A percentile compares a stretch with the other conserved stretches of the same genome.
Evolutionary conservation across 495 filamentous ascomycete species (phyloP).

Genomic region (Neurospora terricola): DNA sequence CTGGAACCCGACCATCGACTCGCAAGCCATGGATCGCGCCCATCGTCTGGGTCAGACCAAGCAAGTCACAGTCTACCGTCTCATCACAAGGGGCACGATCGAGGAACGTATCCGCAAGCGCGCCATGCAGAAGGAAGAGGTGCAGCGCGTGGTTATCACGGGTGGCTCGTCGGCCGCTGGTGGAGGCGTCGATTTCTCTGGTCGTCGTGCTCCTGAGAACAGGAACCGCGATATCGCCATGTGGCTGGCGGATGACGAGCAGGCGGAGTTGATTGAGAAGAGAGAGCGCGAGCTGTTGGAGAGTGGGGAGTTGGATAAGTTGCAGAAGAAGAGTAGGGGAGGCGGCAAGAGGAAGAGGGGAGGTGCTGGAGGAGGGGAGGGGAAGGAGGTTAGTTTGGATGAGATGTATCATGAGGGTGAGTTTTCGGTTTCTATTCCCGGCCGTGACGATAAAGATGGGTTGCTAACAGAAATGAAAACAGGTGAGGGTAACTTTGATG

Average conservation of each 20-base stretch:
- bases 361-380: slow-evolving; percentile 23
- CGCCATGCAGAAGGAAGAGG: slow-evolving; percentile 96
- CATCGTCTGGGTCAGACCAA: slow-evolving; percentile 94
- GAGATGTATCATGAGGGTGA: slow-evolving; percentile 98
- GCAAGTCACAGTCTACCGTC: slow-evolving; percentile 93
- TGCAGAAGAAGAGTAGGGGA: slow-evolving; percentile 47
- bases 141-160: slow-evolving; percentile 96
- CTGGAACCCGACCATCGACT: slow-evolving; percentile 99
- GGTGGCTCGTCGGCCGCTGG: slow-evolving; percentile 52
- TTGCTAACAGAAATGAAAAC: slow-evolving; percentile 9
- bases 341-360: slow-evolving; percentile 23
- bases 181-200: slow-evolving; percentile 81
- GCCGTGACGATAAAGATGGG: not conserved
- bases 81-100: slow-evolving; percentile 95
- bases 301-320: slow-evolving; percentile 49
- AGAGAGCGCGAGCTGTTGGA: slow-evolving; percentile 75
- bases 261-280: slow-evolving; percentile 80
- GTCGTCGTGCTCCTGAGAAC: slow-evolving; percentile 70
- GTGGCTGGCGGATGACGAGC: slow-evolving; percentile 94
- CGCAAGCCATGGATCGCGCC: slow-evolving; percentile 96
- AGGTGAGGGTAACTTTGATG: slow-evolving; percentile 94
- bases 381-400: slow-evolving; percentile 63
- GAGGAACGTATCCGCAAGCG: slow-evolving; percentile 98
- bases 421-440: slow-evolving; percentile 17
- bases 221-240: slow-evolving; percentile 91